Evolutionary conservation across 2,329 filamentous ascomycete species (phyloP).

Genomic region (Ceratocystis papillata): DNA sequence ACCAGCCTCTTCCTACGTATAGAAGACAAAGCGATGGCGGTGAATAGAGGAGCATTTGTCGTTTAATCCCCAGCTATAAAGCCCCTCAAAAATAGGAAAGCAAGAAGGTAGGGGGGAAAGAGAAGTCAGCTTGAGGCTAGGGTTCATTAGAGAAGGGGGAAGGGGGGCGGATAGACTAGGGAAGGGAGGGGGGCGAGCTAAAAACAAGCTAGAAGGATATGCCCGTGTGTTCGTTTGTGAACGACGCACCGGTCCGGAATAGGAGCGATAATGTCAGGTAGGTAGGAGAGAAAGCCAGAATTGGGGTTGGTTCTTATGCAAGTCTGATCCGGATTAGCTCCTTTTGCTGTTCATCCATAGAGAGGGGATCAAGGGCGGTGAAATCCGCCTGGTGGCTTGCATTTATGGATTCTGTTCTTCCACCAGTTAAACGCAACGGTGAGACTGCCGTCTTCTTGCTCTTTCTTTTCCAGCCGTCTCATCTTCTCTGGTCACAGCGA

Average conservation of each 20-base stretch:
- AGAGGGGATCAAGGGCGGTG: constrained; percentile 2
- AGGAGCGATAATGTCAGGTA: constrained; percentile 2
- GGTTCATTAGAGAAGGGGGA: constrained; percentile 5
- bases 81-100: not conserved
- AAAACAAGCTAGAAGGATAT: constrained; percentile 5
- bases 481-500: not conserved
- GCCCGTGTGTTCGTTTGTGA: not conserved
- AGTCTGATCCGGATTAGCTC: no score
- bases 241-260: constrained; percentile 9
- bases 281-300: not conserved
- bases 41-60: not conserved
- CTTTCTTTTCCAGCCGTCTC: constrained; percentile 5
- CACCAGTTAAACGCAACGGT: constrained; percentile 11
- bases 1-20: constrained; percentile 4
- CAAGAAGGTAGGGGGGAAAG: not conserved
- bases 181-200: not conserved
- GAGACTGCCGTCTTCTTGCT: not conserved
- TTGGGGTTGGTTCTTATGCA: no score
- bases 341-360: not conserved
- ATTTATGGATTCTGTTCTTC: not conserved
- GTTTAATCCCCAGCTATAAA: constrained; percentile 2
- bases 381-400: not conserved
- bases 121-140: constrained; percentile 2
- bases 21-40: not conserved
- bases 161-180: not conserved